Percentiles rank a stretch among this genome's conserved stretches.
These are phyloP conservation scores for Diaporthe humulicola DNA, from an alignment of 2,329 filamentous ascomycete species.

Conservation along the genomic window DNA sequence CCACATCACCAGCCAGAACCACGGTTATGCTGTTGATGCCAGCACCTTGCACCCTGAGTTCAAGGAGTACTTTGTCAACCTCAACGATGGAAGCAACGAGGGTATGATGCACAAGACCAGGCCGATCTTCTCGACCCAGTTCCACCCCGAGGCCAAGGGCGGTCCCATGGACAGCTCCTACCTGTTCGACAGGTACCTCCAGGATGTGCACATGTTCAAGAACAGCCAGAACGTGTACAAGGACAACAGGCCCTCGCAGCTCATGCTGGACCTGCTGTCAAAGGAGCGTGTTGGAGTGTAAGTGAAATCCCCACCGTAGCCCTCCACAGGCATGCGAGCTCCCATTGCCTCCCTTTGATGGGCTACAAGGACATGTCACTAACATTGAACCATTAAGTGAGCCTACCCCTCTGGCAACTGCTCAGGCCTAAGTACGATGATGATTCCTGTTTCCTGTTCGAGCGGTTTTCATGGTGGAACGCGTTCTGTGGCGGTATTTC, in stretches of 20 bases:
- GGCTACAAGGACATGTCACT: background rate
- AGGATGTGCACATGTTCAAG: constrained; percentile 93
- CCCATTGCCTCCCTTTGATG: too few relatives aligned
- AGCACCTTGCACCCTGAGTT: constrained; percentile 86
- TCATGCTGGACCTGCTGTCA: constrained; percentile 90
- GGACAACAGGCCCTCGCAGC: constrained; percentile 88
- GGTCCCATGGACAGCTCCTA: constrained; percentile 96
- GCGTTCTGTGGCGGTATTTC: background rate
- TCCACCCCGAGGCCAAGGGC: constrained; percentile 98
- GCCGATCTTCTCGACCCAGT: constrained; percentile 98
- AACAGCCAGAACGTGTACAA: constrained; percentile 81
- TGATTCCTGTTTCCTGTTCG: constrained; percentile 24
- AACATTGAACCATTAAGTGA: constrained; percentile 51
- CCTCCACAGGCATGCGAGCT: background rate
- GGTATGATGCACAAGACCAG: constrained; percentile 96
- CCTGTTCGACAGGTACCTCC: constrained; percentile 95
- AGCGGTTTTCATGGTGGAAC: constrained; percentile 14
- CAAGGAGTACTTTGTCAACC: constrained; percentile 98
- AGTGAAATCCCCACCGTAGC: background rate
- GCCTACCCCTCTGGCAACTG: constrained; percentile 70
- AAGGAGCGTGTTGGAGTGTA: constrained; percentile 93
- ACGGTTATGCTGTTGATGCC: constrained; percentile 95
- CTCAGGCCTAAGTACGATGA: constrained; percentile 46
- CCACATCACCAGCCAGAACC: constrained; percentile 99
- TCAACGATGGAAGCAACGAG: constrained; percentile 98